Evolutionary conservation across 495 filamentous ascomycete genomes (phyloP).

Genomic region (Xylaria flabelliformis): DNA sequence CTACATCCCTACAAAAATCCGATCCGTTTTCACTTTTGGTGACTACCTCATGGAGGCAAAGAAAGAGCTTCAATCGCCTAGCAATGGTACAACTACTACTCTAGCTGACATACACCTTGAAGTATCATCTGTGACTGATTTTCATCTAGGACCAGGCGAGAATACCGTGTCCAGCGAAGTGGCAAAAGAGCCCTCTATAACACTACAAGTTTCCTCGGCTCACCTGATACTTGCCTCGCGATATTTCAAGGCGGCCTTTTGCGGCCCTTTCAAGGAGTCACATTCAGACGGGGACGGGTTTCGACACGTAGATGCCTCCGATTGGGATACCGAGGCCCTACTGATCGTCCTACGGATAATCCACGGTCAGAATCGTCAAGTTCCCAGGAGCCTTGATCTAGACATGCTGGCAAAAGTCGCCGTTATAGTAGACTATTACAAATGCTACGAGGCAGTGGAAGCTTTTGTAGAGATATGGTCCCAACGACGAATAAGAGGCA

Average conservation of each 20-base stretch:
- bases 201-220: not conserved
- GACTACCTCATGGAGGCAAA: not conserved
- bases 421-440: not conserved
- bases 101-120: not conserved
- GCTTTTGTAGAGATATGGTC: not conserved
- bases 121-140: not conserved
- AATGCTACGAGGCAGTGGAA: not conserved
- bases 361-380: not conserved
- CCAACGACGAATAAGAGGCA: not conserved
- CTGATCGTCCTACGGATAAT: slow-evolving; percentile 1
- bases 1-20: not conserved
- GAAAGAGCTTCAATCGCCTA: not conserved
- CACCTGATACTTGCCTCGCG: not conserved
- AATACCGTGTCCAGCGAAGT: not conserved
- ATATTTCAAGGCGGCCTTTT: not conserved
- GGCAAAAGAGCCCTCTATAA: not conserved
- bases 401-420: slow-evolving; percentile 16
- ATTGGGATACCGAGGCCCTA: not conserved
- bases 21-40: no score
- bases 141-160: not conserved
- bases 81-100: not conserved
- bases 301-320: not conserved
- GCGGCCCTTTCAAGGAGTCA: not conserved
- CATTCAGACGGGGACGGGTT: not conserved
- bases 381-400: slow-evolving; percentile 3